Conservation (phyloP, 2,329 filamentous ascomycete genomes). For the Hyphodiscus sp. region DNA sequence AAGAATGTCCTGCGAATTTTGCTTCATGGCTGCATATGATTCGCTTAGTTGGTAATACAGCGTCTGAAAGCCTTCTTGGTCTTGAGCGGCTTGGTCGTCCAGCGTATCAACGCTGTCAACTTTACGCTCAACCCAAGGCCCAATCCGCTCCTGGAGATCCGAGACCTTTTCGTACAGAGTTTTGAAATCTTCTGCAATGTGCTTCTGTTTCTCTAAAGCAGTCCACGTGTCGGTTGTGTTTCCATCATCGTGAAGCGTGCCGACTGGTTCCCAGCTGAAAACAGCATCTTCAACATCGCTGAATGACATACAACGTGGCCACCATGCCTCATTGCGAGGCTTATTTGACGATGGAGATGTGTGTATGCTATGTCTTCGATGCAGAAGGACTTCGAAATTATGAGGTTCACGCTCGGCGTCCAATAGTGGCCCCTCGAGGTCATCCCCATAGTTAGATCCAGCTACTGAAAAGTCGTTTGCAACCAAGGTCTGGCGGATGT, state of each 20-base stretch:
- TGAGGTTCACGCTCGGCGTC: slow-evolving; percentile 41
- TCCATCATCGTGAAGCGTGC: slow-evolving; percentile 35
- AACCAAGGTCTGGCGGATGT: slow-evolving; percentile 38
- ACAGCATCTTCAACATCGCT: slow-evolving; percentile 70
- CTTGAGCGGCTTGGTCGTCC: slow-evolving; percentile 53
- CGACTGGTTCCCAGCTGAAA: slow-evolving; percentile 56
- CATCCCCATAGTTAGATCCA: slow-evolving; percentile 54
- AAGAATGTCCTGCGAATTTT: slow-evolving; percentile 62
- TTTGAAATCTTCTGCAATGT: slow-evolving; percentile 47
- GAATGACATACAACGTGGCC: slow-evolving; percentile 69
- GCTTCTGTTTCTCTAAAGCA: slow-evolving; percentile 31
- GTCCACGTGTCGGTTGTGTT: slow-evolving; percentile 25
- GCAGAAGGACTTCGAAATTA: slow-evolving; percentile 43
- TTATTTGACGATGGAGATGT: slow-evolving; percentile 28
- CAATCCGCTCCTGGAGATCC: slow-evolving; percentile 45
- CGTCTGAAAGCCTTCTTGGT: slow-evolving; percentile 58
- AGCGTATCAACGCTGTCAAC: slow-evolving; percentile 51
- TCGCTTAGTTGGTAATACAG: slow-evolving; percentile 67
- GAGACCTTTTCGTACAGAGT: slow-evolving; percentile 48
- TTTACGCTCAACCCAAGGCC: slow-evolving; percentile 55
- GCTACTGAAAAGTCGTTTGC: slow-evolving; percentile 47
- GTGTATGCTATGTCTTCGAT: slow-evolving; percentile 54
- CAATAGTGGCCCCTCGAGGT: slow-evolving; percentile 48
- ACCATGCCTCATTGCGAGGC: slow-evolving; percentile 50
- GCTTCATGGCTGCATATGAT: slow-evolving; percentile 60